Percentiles rank a stretch among this genome's conserved stretches.
Conservation (phyloP, 2,329 filamentous ascomycete genomes). For the Didymella glomerata region DNA sequence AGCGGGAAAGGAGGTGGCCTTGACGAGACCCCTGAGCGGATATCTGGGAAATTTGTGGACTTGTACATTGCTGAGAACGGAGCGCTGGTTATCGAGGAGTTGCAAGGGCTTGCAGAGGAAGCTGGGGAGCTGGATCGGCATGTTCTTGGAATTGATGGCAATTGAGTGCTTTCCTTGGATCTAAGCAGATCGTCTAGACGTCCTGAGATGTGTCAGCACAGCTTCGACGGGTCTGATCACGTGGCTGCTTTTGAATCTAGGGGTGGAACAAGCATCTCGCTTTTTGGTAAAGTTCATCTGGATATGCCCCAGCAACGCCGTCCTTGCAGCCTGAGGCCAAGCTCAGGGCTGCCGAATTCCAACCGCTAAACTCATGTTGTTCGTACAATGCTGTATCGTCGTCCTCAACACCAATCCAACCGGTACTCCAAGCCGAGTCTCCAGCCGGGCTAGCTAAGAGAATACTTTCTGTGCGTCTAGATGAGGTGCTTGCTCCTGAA, state of each 20-base stretch:
- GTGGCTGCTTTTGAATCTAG: not conserved
- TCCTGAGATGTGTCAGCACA: not conserved
- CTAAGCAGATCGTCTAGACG: not conserved
- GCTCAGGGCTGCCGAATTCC: constrained; percentile 8
- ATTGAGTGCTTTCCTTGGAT: not conserved
- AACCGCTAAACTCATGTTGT: constrained; percentile 22
- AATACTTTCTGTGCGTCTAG: constrained; percentile 27
- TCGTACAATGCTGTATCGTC: constrained; percentile 20
- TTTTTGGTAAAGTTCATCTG: constrained; percentile 16
- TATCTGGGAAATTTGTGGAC: constrained; percentile 40
- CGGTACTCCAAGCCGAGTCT: not conserved
- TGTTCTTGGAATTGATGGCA: constrained; percentile 26
- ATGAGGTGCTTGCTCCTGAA: constrained; percentile 71
- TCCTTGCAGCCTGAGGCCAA: constrained; percentile 10
- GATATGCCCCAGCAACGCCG: constrained; percentile 21
- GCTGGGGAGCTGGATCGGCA: constrained; percentile 31
- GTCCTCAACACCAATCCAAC: not conserved
- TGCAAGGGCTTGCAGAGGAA: constrained; percentile 26
- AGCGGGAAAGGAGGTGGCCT: not conserved
- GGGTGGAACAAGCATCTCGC: not conserved
- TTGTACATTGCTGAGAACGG: constrained; percentile 45
- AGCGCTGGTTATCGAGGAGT: constrained; percentile 23
- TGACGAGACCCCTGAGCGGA: constrained; percentile 43
- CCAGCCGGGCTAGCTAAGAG: not conserved
- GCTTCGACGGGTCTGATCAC: not conserved